These are phyloP conservation scores for Escallonia rubra DNA, from an alignment of 129 eudicot species.

Conservation along the genomic window DNA sequence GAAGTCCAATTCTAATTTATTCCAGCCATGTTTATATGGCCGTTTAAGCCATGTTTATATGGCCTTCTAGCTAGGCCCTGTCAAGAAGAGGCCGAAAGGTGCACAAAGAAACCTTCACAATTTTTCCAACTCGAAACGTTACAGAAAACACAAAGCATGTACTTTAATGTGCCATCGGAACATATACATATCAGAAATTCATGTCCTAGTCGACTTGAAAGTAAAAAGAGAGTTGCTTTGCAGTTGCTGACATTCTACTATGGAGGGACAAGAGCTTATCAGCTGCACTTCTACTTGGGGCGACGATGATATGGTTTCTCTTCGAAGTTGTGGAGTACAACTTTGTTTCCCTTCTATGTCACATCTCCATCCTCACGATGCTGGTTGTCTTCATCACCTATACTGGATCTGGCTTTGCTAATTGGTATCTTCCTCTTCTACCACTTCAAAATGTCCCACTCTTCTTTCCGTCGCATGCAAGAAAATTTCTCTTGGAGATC, in stretches of 20 bases:
- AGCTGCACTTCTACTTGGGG: slow-evolving; percentile 19
- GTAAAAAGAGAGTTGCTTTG: not conserved
- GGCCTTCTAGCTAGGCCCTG: not conserved
- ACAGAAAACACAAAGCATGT: not conserved
- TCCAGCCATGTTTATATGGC: too few relatives aligned
- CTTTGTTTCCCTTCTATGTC: slow-evolving; percentile 46
- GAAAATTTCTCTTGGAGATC: not conserved
- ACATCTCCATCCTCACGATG: slow-evolving; percentile 51
- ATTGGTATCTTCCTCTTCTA: slow-evolving; percentile 29
- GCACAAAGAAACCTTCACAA: not conserved
- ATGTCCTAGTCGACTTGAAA: too few relatives aligned
- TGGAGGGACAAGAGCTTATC: slow-evolving; percentile 57
- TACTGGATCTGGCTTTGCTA: slow-evolving; percentile 36
- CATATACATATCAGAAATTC: not conserved
- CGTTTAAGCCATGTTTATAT: not conserved
- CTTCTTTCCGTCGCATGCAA: not conserved
- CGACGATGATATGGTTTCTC: slow-evolving; percentile 45
- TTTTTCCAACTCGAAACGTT: not conserved
- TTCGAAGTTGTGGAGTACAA: slow-evolving; percentile 56
- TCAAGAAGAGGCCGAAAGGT: too few relatives aligned
- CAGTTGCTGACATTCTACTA: slow-evolving; percentile 60
- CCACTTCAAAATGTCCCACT: not conserved
- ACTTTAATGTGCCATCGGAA: not conserved
- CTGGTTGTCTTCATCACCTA: slow-evolving; percentile 60
- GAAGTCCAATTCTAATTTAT: too few relatives aligned